A percentile compares a stretch with the other conserved stretches of the same genome.
Conservation (phyloP, 352 stramenopile genomes). For the Plasmopara viticola region DNA sequence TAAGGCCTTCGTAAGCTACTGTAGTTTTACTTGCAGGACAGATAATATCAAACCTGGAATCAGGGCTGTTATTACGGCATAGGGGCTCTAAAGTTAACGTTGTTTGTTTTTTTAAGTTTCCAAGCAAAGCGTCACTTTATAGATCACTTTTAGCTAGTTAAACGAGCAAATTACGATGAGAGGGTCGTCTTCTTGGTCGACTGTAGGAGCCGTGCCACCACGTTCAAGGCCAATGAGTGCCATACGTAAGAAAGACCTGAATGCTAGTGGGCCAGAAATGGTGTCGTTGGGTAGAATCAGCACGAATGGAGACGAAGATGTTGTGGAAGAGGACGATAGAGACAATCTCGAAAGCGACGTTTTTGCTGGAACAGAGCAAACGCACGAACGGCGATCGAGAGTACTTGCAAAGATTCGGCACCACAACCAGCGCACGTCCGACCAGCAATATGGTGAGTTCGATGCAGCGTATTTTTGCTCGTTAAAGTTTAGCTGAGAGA, state of each 20-base stretch:
- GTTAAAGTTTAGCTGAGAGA: not conserved
- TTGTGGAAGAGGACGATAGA: slow-evolving; percentile 34
- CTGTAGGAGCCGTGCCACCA: slow-evolving; percentile 10
- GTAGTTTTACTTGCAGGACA: too few relatives aligned
- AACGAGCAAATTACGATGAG: slow-evolving; percentile 5
- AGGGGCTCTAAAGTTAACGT: not conserved
- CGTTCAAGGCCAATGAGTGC: slow-evolving; percentile 44
- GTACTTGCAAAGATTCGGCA: slow-evolving; percentile 4
- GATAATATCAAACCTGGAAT: too few relatives aligned
- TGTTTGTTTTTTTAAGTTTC: slow-evolving; percentile 8
- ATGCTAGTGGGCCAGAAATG: slow-evolving; percentile 12
- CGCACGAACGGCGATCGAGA: slow-evolving; percentile 12
- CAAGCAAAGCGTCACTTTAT: slow-evolving; percentile 12
- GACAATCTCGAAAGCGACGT: slow-evolving; percentile 7
- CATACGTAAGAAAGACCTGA: slow-evolving; percentile 23
- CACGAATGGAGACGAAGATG: slow-evolving; percentile 26
- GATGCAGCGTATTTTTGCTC: not conserved
- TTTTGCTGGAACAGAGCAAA: slow-evolving; percentile 18
- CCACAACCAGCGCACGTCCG: slow-evolving; percentile 12
- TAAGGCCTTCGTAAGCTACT: too few relatives aligned
- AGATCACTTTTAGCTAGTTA: slow-evolving; percentile 8
- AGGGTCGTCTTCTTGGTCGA: slow-evolving; percentile 16
- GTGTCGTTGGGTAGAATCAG: slow-evolving; percentile 16
- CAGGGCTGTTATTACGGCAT: too few relatives aligned
- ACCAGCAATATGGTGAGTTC: slow-evolving; percentile 10